Evolutionary conservation across 306 rosid genomes (phyloP), one percentile per base, ranked within the genome.

Genomic region (Pyrus bretschneideri): DNA sequence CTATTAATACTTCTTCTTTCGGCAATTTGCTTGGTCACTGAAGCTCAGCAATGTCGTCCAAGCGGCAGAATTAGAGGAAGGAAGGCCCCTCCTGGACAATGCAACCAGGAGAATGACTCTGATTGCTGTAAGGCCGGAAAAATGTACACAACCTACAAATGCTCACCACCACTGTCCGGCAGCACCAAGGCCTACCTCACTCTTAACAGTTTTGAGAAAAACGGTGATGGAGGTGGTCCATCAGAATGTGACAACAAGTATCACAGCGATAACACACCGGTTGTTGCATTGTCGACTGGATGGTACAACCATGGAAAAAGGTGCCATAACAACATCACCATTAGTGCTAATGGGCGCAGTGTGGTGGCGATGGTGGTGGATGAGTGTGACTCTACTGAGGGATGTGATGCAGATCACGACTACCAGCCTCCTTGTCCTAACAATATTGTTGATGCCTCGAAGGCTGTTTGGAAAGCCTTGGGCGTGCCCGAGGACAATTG

Each of bases 351-450:
- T 58, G 91, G 89, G 4, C 79, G 27, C 13, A 82, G 57, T 4
- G 93, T 88, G 30, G 70, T 44, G 12, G 92, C 91, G 0, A 70
- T 17, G 82, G 96, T 90, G 62, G 88, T 88, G 17, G 92, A 86
- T 23, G 92, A 88, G 72, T 90, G 89, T 78, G 89, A 88, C 30
- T 88, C 96, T 8, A 81, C 78, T 4, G 62, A 1, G 65, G 90
- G 91, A 9, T 88, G 87, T 51, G 90, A 88, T 78, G 67, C 67
- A 0, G 88, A 82, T 0, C 90, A 86, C 72, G 67, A 62, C 38
- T 62, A 62, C 38, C 67, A 61, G 15, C 67, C n/a, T 6, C n/a
- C 67, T 25, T 61, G 67, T 27, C 2, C 74, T 38, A 81, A 87
- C 76, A 82, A 87, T 78, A 71, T 84, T 33, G 88, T 84, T 58